Conservation (phyloP, 1,284 basidiomycete genomes). For the Spongispora temasekensis region DNA sequence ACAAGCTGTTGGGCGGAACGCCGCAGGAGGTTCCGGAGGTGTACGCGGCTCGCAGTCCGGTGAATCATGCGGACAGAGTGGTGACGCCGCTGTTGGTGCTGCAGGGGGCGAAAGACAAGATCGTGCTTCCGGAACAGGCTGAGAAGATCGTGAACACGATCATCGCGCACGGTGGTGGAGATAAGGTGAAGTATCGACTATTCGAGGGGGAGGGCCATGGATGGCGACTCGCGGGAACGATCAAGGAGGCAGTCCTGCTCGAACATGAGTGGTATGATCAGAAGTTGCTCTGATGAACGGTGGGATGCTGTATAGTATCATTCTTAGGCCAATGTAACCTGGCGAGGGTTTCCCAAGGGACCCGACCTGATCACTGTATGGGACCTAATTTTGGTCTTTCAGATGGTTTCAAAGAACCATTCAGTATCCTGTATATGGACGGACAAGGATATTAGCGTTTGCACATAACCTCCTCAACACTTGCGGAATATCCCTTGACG, state of each 20-base stretch:
- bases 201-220: constrained; percentile 59
- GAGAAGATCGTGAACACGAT: constrained; percentile 47
- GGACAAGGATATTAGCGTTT: too few relatives aligned
- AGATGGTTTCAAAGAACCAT: too few relatives aligned
- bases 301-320: too few relatives aligned
- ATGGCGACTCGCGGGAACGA: constrained; percentile 48
- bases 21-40: constrained; percentile 24
- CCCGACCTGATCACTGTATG: too few relatives aligned
- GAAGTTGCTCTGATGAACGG: constrained; percentile 14
- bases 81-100: constrained; percentile 37
- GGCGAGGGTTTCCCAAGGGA: too few relatives aligned
- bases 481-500: constrained; percentile 61
- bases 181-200: constrained; percentile 46
- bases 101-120: constrained; percentile 50
- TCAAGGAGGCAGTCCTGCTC: constrained; percentile 43
- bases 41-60: constrained; percentile 31
- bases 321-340: too few relatives aligned
- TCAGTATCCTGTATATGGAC: too few relatives aligned
- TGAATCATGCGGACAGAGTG: constrained; percentile 28
- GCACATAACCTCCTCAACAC: too few relatives aligned
- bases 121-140: constrained; percentile 56
- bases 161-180: constrained; percentile 35
- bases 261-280: constrained; percentile 39
- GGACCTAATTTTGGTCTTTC: too few relatives aligned
- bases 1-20: constrained; percentile 58